Evolutionary conservation across 2,329 filamentous ascomycete species (phyloP), one percentile per base, ranked within the genome.

Genomic region (Fusarium burgessii): DNA sequence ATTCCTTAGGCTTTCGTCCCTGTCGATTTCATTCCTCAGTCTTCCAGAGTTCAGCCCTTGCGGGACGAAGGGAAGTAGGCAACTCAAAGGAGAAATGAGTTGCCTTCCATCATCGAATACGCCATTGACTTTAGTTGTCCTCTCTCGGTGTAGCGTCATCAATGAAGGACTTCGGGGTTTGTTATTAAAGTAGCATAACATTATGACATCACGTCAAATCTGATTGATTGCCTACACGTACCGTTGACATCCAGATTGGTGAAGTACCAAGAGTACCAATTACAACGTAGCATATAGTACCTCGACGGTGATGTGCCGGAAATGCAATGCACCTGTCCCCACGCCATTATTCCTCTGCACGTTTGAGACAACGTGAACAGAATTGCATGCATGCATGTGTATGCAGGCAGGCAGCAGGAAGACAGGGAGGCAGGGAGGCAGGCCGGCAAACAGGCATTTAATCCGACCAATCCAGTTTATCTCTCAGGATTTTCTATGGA

Each of bases 1-100:
- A 59, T 58, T 47, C 35, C 32, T 70, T 43, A 45, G 36, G 42
- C 29, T 58, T 56, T 64, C 36, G 65, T 58, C 29, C 52, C 54
- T 68, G 64, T 68, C 68, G 67, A 70, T 71, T 47, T 42, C 57
- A 70, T 71, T 71, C 62, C 68, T 68, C 45, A 49, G 33, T 10
- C 46, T 23, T 36, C 23, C 41, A 52, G 29, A 60, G 41, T 59
- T 59, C 47, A 50, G 45, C 36, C 35, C 41, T 33, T 46, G 15
- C 36, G 29, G 41, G 36, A 36, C 58, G 57, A 64, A 56, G 68
- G 20, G 25, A 18, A 42, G 15, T 50, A 20, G 18, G 25, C 29
- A 56, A 33, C 43, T 42, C 36, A 33, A 56, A 46, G 15, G 47
- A 25, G n/a, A 18, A 61, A 58, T 42, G 36, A 23, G 23, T 56